Base-by-base conservation (phyloP, 1,284 basidiomycete genomes). In the Austroboletus sp. region DNA sequence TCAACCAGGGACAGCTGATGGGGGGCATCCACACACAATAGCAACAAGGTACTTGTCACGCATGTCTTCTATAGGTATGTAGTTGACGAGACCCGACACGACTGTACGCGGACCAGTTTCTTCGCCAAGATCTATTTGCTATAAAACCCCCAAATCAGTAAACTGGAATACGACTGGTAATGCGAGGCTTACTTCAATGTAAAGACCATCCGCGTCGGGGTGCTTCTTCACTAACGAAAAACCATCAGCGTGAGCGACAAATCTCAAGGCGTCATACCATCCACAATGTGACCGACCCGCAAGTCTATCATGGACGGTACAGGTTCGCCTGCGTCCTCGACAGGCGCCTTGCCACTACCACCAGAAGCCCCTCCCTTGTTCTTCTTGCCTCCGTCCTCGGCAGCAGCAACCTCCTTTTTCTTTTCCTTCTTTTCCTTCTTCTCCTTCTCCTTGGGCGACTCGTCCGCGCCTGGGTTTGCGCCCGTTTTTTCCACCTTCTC, bases 101-200 rank as follows among this genome's bases (percentile, higher is more conserved):
- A 98, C 90, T 1, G 91, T 96, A 46, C 93, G 75, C 19, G 93
- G 93, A 30, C 91, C 93, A 1, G 82, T 83, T 64, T 92, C 91
- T 66, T 95, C 91, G 46, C 92, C 94, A 46, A 97, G 72, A 66
- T 98, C 92, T 53, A 97, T 94, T 86, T 92, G 82, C 85, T 91
- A 56, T 38, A 52, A 50, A 48, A 16, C 15, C 3, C 6, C 21
- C 3, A 21, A 21, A 6, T 21, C 21, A 21, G 21, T 17, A 25
- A 8, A 6, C 16, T 13, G 4, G 7, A 23, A 31, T 25, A 34
- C 21, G 29, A 25, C 6, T 36, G 10, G 5, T 31, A 32, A 38
- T 38, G 26, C 23, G 37, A 40, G n/a, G 38, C 69, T 39, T 60
- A 82, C 84, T 75, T 95, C 92, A 51, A 95, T 79, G 61, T 94